Evolutionary conservation across 164 flowering plant species (phyloP), one percentile per base, ranked within the genome.

Genomic region (Nymphaea colorata): DNA sequence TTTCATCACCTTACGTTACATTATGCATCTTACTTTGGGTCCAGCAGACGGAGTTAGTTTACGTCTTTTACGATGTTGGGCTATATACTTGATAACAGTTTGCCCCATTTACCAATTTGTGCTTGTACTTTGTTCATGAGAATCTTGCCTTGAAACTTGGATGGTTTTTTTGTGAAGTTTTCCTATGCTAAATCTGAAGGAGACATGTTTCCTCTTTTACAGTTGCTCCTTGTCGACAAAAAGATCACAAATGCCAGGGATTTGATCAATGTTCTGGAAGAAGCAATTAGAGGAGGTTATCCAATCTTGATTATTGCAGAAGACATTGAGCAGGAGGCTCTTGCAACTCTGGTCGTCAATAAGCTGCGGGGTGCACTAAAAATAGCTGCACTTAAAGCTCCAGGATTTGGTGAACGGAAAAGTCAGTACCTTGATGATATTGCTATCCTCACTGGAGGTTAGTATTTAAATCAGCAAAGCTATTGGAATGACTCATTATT

Each of bases 281-380:
- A 92, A 67, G 98, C 94, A 4, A 90, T 92, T 11, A 86, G 83
- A 73, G 83, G 90, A 53, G 88, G 91, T 45, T 88, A 84, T 69
- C 99, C 99, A 0, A 79, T 95, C 42, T 14, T 95, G 72, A 84
- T 95, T 61, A 76, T 95, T 77, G 97, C 99, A 2, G 99, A 95
- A 75, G 99, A 95, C 67, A 90, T 95, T 70, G 99, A 95, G 70
- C 98, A 92, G 55, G 99, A 95, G 75, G 99, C 99, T 60, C 75
- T 95, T n/a, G 99, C 97, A 59, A 92, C 99, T 44, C 97, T 95
- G 75, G 99, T 95, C 41, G 99, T 95, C 61, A 95, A 95, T 78
- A 92, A 85, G 78, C 88, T 95, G 4, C 84, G 99, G 71, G 99
- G 99, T 5, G 73, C 96, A 3, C 42, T 95, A 71, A 95, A 95